Conservation (phyloP, 495 filamentous ascomycete genomes). For the Chlorociboria aeruginascens region DNA sequence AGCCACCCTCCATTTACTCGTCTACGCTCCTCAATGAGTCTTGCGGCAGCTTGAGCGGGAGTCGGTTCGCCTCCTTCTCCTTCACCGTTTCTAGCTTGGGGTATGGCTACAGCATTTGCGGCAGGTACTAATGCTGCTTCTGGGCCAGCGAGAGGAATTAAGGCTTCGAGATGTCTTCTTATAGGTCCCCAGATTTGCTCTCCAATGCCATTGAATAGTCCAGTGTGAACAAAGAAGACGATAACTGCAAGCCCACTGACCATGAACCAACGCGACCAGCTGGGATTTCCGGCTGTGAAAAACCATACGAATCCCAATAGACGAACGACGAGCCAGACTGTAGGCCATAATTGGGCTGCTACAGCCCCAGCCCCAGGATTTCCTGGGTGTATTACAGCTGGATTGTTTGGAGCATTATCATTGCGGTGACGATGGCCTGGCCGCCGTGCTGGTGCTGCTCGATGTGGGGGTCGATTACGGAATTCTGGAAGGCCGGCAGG, state of each 20-base stretch:
- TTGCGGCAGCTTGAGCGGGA: conserved; percentile 40
- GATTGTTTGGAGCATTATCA: neutral
- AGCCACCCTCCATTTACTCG: conserved; percentile 39
- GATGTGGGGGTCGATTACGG: conserved; percentile 10
- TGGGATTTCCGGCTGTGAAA: conserved; percentile 58
- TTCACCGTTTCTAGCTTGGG: neutral
- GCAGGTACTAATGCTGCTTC: conserved; percentile 12
- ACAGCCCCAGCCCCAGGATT: conserved; percentile 19
- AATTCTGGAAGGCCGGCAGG: conserved; percentile 9
- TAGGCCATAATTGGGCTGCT: conserved; percentile 39
- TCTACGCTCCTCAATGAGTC: conserved; percentile 40
- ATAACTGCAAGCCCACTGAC: conserved; percentile 45
- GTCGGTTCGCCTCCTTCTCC: conserved; percentile 25
- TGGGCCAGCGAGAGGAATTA: conserved; percentile 44
- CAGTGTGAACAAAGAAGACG: conserved; percentile 54
- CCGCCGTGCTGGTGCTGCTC: conserved; percentile 12
- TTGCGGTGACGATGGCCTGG: conserved; percentile 13
- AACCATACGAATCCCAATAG: conserved; percentile 69
- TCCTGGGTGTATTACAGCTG: conserved; percentile 7
- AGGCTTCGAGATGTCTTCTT: conserved; percentile 56
- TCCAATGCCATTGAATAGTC: conserved; percentile 44
- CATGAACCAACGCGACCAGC: conserved; percentile 55
- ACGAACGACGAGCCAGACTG: conserved; percentile 68
- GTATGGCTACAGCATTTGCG: conserved; percentile 5
- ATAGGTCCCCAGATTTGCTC: conserved; percentile 48